Evolutionary conservation across 176 grass and related monocot species (phyloP), one percentile per base, ranked within the genome.

Genomic region (Musa itinerans): DNA sequence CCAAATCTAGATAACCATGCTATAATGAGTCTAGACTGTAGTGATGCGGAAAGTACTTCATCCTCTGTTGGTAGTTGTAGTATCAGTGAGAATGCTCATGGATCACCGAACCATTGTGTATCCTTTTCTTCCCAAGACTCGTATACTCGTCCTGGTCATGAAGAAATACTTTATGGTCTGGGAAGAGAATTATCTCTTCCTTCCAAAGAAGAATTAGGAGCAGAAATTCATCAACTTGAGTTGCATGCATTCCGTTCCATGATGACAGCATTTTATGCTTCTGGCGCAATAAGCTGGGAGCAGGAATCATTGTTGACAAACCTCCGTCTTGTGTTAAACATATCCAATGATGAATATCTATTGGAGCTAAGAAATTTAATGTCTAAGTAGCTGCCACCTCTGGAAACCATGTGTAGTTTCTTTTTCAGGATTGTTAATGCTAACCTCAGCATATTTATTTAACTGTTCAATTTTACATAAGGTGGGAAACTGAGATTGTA

Each of bases 211-310:
- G 63, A 76, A 65, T 48, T 22, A 3, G 77, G 29, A 76, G 69
- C 74, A 80, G 76, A 90, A 76, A 88, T 79, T 50, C 90, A 93
- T 90, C 79, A 77, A 72, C 82, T 97, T 78, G 93, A 97, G 80
- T 83, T 97, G 80, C 85, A 90, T 91, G 93, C 89, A 17, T 97
- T 90, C 72, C 81, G 86, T 85, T 81, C 93, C 81, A 93, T 83
- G 50, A 78, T 97, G 90, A 86, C 81, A 70, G 93, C 81, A 50
- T 81, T 93, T 74, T 89, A 93, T 88, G 81, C 81, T 81, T 92
- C 78, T 89, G 90, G 93, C 61, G 87, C 90, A 78, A 83, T 97
- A 81, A 97, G 90, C 77, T 97, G 94, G 94, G 94, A 97, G 72
- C 94, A 89, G 79, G 90, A 97, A 81, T 83, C 90, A 72, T 77